These are phyloP conservation scores for Didymella lethalis DNA, from an alignment of 2,329 filamentous ascomycete genomes.

Conservation along the genomic window DNA sequence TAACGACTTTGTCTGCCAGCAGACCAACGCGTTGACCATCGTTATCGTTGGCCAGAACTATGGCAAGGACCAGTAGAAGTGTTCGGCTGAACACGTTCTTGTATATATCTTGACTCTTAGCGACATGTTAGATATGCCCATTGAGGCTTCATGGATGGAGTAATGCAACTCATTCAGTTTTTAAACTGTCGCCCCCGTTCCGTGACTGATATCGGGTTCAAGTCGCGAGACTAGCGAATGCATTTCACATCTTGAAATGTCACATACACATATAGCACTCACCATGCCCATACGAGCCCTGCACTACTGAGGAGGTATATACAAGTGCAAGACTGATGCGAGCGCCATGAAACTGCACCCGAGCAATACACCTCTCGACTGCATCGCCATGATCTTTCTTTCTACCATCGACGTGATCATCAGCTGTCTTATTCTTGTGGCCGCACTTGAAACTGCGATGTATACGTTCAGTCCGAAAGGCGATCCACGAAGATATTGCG, in stretches of 20 bases:
- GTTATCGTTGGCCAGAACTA: conserved; percentile 17
- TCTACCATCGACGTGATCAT: neutral
- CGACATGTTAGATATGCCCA: neutral
- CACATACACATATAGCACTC: neutral
- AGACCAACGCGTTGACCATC: conserved; percentile 23
- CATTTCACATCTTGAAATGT: neutral
- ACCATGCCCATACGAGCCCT: neutral
- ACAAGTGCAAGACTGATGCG: too few relatives aligned
- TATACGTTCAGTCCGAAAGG: neutral
- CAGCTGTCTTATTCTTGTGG: neutral
- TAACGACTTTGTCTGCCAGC: conserved; percentile 31
- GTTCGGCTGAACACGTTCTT: neutral
- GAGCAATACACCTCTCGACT: neutral
- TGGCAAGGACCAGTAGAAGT: conserved; percentile 2
- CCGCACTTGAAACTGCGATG: neutral
- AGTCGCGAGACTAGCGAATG: neutral
- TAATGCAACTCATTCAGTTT: neutral
- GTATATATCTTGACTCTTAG: conserved; percentile 16
- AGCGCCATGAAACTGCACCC: neutral
- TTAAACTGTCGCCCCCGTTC: neutral
- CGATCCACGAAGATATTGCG: neutral
- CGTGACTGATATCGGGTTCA: neutral
- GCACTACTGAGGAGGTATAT: too few relatives aligned
- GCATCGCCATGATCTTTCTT: neutral
- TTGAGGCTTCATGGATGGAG: neutral